Evolutionary conservation across 2,329 filamentous ascomycete genomes (phyloP), one percentile per base, ranked within the genome.

Genomic region (Pestalotiopsis sp.): DNA sequence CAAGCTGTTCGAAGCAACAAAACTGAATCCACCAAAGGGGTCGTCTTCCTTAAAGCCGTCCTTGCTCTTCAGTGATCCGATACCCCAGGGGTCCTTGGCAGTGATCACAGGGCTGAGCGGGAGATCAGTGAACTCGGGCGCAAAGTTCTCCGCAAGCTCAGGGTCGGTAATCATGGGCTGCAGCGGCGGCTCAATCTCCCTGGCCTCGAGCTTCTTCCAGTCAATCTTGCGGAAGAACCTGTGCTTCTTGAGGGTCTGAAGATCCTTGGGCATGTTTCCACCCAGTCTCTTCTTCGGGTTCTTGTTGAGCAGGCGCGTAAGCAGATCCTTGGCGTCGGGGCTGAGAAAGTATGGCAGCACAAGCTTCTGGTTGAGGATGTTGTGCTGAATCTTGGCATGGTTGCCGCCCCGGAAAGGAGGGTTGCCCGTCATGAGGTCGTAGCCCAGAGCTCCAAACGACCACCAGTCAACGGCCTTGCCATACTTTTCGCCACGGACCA

Each of bases 391-490:
- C 84, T 97, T 98, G 77, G 93, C 91, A 78, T 97, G 91, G 82
- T 98, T 98, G 80, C 91, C 91, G 58, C 93, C 96, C 31, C 90
- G 90, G 83, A 98, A 99, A 0, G 97, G 96, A 9, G 95, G 94
- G 67, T 91, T 91, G 66, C 97, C 96, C 11, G 95, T 98, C 79
- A 99, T 91, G 45, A 99, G 85, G 79, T 99, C 96, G 80, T 91
- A 97, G 41, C 93, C 94, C 60, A 99, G 87, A 2, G 95, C 95
- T 45, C 97, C 96, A 61, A 99, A 91, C 4, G 95, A 97, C 96
- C 96, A 99, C 95, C 95, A 99, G 82, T 99, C 96, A 20, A 98
- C 97, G 1, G 94, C 91, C 80, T 95, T 95, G 76, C 95, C 95
- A 79, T 99, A 99, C 73, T 93, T 91, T 72, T 93, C 91, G 70